phyloP scores from a whole-genome alignment of 139 green algal genomes.

The Haematococcus sp. region DNA sequence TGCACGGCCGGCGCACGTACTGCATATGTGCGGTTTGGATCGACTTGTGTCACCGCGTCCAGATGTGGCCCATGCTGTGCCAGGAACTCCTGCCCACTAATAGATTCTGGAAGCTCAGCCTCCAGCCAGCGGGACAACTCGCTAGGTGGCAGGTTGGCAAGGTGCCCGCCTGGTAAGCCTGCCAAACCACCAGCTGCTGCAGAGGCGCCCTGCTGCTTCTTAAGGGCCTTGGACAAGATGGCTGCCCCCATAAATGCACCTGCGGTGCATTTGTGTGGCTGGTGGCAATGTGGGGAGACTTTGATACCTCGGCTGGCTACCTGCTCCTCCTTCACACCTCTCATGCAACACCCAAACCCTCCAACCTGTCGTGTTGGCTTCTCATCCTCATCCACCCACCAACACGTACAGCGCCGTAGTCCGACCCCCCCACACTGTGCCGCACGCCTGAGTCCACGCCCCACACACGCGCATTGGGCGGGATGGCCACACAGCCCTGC shows the following conservation, averaged over 20 bases:
- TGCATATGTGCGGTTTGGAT: slow-evolving; percentile 41
- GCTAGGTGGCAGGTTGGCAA: slow-evolving; percentile 59
- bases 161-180: slow-evolving; percentile 32
- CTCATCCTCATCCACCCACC: slow-evolving; percentile 87
- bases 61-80: slow-evolving; percentile 56
- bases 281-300: slow-evolving; percentile 52
- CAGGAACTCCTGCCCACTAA: slow-evolving; percentile 75
- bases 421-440: slow-evolving; percentile 79
- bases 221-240: no score
- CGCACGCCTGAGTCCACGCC: slow-evolving; percentile 85
- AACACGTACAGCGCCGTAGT: slow-evolving; percentile 82
- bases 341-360: no score
- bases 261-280: background rate
- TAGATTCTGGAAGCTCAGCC: slow-evolving; percentile 52
- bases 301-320: no score
- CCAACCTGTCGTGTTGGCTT: no score
- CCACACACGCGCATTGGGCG: slow-evolving; percentile 55
- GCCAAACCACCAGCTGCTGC: no score
- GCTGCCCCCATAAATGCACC: no score
- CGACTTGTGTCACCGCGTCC: slow-evolving; percentile 68
- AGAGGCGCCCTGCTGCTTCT: no score
- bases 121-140: slow-evolving; percentile 48
- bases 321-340: no score
- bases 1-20: slow-evolving; percentile 68
- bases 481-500: slow-evolving; percentile 61